phyloP scores from a whole-genome alignment of 2,329 filamentous ascomycete species.

The Colletotrichum brevisporum region DNA sequence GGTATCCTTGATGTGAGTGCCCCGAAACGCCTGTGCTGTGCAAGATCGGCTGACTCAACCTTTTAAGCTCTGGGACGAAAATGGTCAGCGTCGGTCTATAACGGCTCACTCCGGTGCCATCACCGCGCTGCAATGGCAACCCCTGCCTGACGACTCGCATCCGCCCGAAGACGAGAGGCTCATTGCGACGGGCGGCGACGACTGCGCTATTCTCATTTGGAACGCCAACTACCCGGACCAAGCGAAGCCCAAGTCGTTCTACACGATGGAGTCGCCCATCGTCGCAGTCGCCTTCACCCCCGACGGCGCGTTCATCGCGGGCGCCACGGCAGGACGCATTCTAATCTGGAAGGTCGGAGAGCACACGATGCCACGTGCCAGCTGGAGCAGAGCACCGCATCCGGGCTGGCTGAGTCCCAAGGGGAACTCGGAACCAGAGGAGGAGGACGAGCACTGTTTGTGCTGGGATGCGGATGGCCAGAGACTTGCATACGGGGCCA shows the following conservation, averaged over 20 bases:
- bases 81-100: slow-evolving; percentile 68
- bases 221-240: slow-evolving; percentile 67
- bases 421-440: slow-evolving; percentile 65
- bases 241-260: slow-evolving; percentile 69
- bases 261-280: slow-evolving; percentile 72
- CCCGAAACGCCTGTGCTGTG: slow-evolving; percentile 35
- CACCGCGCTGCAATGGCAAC: slow-evolving; percentile 74
- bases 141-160: slow-evolving; percentile 52
- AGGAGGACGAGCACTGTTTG: slow-evolving; percentile 73
- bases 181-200: slow-evolving; percentile 73
- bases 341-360: slow-evolving; percentile 77
- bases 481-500: slow-evolving; percentile 74
- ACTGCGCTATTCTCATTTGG: slow-evolving; percentile 75
- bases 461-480: slow-evolving; percentile 74
- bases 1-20: slow-evolving; percentile 72
- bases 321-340: slow-evolving; percentile 70
- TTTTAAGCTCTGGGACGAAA: slow-evolving; percentile 67
- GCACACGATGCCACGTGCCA: slow-evolving; percentile 69
- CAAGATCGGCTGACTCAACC: slow-evolving; percentile 25
- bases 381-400: slow-evolving; percentile 70
- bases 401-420: slow-evolving; percentile 72
- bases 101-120: slow-evolving; percentile 71
- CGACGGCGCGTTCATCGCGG: slow-evolving; percentile 74
- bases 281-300: slow-evolving; percentile 74
- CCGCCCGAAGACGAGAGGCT: slow-evolving; percentile 65